Evolutionary conservation across 2,329 filamentous ascomycete genomes (phyloP), one percentile per base, ranked within the genome.

Genomic region (Microcyclospora tardicrescens): DNA sequence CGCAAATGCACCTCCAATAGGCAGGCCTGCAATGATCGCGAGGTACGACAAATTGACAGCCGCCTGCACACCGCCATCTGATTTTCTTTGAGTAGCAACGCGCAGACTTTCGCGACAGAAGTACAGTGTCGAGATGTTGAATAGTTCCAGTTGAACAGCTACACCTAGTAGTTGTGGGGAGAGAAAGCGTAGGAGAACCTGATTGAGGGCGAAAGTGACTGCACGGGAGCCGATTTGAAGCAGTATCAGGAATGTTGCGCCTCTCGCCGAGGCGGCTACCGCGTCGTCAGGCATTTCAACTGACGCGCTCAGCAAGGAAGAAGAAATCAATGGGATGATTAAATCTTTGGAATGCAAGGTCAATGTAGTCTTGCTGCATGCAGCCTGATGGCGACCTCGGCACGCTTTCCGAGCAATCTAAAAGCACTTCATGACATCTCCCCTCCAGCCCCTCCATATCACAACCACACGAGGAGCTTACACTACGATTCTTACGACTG

Each of bases 51-150:
- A 68, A 54, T 98, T 98, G 61, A 96, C 74, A 33, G 89, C 79
- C 2, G 82, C 77, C 60, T 96, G 89, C 10, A 73, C 59, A 36
- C 54, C 54, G 19, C 60, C 60, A 46, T 66, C 59, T 6, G 64
- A 59, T 28, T 53, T 82, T 37, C 91, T 73, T 62, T 96, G 89
- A 28, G 94, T 75, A 16, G 89, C 86, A n/a, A 94, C 81, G 12
- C 91, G 80, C 35, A 96, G 66, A 53, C 82, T 89, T 62, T 98
- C 91, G 30, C 91, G 75, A 0, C 91, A 82, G 55, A 98, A 96
- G 61, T 93, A 95, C 1, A 98, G 71, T n/a, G 93, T 79, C 0
- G 86, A 85, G 33, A 93, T 81, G 43, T 89, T 87, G 60, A 87
- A 95, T 1, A 96, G 77, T 53, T 98, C 91, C 2, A 98, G 72